Base-by-base conservation (phyloP, 140 eudicot genomes). In the Erigeron philadelphicus region DNA sequence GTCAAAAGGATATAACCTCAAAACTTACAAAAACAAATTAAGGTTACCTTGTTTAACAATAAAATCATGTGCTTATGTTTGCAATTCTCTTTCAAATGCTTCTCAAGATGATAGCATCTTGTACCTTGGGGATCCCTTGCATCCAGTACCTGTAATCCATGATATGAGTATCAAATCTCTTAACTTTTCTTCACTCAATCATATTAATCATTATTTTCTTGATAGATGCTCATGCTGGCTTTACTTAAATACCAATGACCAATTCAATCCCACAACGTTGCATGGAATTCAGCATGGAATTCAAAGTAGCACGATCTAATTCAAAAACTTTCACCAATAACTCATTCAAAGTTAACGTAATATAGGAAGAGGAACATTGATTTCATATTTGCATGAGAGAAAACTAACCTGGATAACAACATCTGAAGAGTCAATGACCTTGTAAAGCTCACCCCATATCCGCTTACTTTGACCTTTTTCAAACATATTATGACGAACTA, bases 391-490 rank as follows among this genome's bases (percentile, higher is more conserved):
- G 35, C 12, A 11, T 46, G 2, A 12, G 68, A 9, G 2, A 43
- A 78, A 58, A 35, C 81, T 40, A 50, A 92, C 98, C 95, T 94
- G 99, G 66, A 94, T 81, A 76, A 94, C 95, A 81, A 89, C 99
- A 74, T 94, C 99, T 8, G 99, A 94, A 46, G 99, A 94, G 75
- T 94, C 99, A 12, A 94, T 80, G 42, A 94, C 99, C 84, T 94
- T 94, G 89, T 94, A 94, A 49, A 94, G 99, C 74, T 94, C 99
- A 67, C 99, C 95, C 99, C 99, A 94, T 57, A 94, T 89, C 57
- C 97, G 87, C 76, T 94, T 94, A 81, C 99, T 94, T 80, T 94
- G 97, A 74, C 99, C 97, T 75, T 94, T 94, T 58, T 89, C 97
- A 77, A 94, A 94, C 95, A 89, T 83, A 12, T 79, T 85, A 68